Evolutionary conservation across 352 stramenopile species (phyloP).

Genomic region (Phytopythium sindhum): DNA sequence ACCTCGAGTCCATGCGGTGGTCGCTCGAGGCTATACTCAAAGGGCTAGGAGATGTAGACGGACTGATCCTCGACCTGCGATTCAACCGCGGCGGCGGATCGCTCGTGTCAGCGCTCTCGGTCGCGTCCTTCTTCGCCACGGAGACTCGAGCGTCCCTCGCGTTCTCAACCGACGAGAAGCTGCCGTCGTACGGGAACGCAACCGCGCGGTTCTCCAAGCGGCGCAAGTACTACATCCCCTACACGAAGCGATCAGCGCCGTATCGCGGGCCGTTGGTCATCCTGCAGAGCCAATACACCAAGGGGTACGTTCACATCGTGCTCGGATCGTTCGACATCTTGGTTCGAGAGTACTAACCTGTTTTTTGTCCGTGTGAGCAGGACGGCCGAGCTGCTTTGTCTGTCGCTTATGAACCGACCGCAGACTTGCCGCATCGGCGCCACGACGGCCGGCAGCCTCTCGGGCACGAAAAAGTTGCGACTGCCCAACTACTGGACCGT

Average conservation of each 20-base stretch:
- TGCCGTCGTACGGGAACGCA: slow-evolving; percentile 25
- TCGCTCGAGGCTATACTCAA: slow-evolving; percentile 78
- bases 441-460: slow-evolving; percentile 57
- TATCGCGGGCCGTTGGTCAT: slow-evolving; percentile 70
- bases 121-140: slow-evolving; percentile 72
- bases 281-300: slow-evolving; percentile 73
- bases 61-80: slow-evolving; percentile 71
- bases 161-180: slow-evolving; percentile 69
- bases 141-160: slow-evolving; percentile 37
- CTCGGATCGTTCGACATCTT: neutral
- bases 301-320: slow-evolving; percentile 39
- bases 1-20: slow-evolving; percentile 86
- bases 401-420: slow-evolving; percentile 62
- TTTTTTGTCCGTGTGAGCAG: slow-evolving; percentile 13
- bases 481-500: slow-evolving; percentile 83
- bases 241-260: slow-evolving; percentile 43
- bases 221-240: slow-evolving; percentile 63
- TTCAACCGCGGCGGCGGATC: slow-evolving; percentile 76
- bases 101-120: slow-evolving; percentile 49
- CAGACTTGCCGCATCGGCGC: slow-evolving; percentile 60
- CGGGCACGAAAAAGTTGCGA: slow-evolving; percentile 55
- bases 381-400: slow-evolving; percentile 64
- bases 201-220: slow-evolving; percentile 41
- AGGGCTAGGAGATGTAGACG: slow-evolving; percentile 56
- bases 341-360: neutral